Base-by-base conservation (phyloP, 129 eudicot genomes). In the Tagetes patula region DNA sequence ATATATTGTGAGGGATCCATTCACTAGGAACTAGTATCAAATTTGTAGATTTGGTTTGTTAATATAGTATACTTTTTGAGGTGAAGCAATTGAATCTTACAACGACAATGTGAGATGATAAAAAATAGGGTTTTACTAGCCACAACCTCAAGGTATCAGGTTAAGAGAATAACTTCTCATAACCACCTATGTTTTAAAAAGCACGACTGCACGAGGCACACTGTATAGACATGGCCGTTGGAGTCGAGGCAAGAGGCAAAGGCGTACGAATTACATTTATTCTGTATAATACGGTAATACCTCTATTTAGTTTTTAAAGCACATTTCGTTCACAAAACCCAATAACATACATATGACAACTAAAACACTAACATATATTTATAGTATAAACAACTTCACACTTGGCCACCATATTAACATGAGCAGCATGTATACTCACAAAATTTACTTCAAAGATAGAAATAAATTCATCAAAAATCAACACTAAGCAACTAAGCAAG, bases 21-120 rank as follows among this genome's bases (percentile, higher is more conserved):
- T 41, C n/a, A 4, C 50, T 40, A 40, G 37, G 53, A 42, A 42
- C 8, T 65, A 65, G 50, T 20, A 41, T 65, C 20, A 65, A 4
- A 65, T 65, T 41, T 20, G 3, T 3, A 10, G 37, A 40, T 40
- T 65, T 65, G 41, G 70, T 65, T 65, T 65, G 53, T 65, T 65
- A 41, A 42, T 41, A 42, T 43, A 42, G 37, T 41, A 20, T 65
- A n/a, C 33, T 6, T 43, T 41, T 42, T 65, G 8, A 41, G 50
- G 37, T 65, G n/a, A 65, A 65, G 13, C 20, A 7, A 20, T 40
- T 40, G 37, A 41, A 20, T 65, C 12, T 63, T 63, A 38, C 12
- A 36, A 62, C 13, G 3, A 6, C 37, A 65, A 65, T 50, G 40
- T 39, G 6, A 41, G 13, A 20, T 1, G 36, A 40, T n/a, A 11